These are phyloP conservation scores for Coniosporium apollinis DNA, from an alignment of 495 filamentous ascomycete genomes.

Conservation along the genomic window DNA sequence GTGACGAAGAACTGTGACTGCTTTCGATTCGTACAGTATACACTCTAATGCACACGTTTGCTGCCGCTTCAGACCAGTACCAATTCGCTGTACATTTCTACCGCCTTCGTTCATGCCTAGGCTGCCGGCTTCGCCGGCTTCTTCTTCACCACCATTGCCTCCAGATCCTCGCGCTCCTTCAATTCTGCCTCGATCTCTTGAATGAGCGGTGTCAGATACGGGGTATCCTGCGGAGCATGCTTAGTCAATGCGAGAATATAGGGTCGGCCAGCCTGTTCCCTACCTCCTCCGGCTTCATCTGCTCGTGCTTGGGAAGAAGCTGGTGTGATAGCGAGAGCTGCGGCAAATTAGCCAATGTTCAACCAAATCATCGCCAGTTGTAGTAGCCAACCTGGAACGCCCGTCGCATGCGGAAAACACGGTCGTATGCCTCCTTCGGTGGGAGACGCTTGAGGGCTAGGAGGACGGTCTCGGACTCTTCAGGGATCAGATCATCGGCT, in stretches of 20 bases:
- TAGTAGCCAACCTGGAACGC: conserved; percentile 61
- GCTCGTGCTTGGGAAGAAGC: conserved; percentile 64
- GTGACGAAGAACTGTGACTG: background rate
- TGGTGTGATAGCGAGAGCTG: conserved; percentile 73
- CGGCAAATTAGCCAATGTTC: conserved; percentile 15
- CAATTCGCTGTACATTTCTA: background rate
- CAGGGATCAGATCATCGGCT: conserved; percentile 80
- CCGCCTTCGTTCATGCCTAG: background rate
- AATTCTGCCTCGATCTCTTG: conserved; percentile 66
- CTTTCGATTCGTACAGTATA: background rate
- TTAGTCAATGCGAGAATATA: background rate
- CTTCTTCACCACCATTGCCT: conserved; percentile 50
- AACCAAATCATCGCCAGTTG: background rate
- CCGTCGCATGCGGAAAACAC: conserved; percentile 86
- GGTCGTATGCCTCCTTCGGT: conserved; percentile 83
- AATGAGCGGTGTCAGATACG: conserved; percentile 69
- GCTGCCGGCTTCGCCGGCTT: background rate
- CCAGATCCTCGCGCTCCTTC: conserved; percentile 67
- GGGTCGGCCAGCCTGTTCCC: conserved; percentile 10
- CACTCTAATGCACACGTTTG: background rate
- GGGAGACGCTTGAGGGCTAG: conserved; percentile 78
- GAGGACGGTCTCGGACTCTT: conserved; percentile 75
- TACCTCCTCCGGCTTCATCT: conserved; percentile 62
- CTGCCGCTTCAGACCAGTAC: background rate
- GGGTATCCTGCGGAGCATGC: conserved; percentile 42